Evolutionary conservation across 345 rosid species (phyloP).

Genomic region (Nephelium lappaceum): DNA sequence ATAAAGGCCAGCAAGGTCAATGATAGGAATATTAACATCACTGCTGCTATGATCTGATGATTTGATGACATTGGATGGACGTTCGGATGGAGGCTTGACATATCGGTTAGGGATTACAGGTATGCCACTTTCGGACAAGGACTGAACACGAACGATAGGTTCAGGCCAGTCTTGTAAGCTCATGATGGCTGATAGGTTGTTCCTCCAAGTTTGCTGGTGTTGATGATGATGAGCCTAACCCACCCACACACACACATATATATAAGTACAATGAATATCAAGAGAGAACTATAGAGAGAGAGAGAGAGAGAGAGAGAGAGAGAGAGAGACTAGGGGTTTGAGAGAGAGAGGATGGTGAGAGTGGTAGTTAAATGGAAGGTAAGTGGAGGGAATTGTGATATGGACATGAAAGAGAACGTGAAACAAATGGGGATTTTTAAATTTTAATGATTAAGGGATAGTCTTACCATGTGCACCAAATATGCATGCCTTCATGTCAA

Average conservation of each 20-base stretch:
- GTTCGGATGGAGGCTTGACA: slow-evolving; percentile 61
- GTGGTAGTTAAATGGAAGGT: slow-evolving; percentile 31
- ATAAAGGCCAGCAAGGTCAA: slow-evolving; percentile 58
- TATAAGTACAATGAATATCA: background rate
- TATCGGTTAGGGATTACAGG: slow-evolving; percentile 66
- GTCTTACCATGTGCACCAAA: no score
- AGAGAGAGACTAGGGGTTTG: slow-evolving; percentile 2
- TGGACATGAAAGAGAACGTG: slow-evolving; percentile 45
- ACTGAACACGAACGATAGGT: slow-evolving; percentile 90
- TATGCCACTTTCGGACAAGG: slow-evolving; percentile 63
- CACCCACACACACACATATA: background rate
- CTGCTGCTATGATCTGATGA: background rate
- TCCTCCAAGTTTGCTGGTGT: slow-evolving; percentile 6
- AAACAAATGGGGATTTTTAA: slow-evolving; percentile 25
- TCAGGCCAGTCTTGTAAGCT: slow-evolving; percentile 84
- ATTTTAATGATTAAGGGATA: background rate
- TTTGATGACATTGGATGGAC: slow-evolving; percentile 42
- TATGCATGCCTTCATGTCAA: background rate
- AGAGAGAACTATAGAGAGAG: background rate
- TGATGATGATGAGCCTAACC: background rate
- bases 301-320: background rate
- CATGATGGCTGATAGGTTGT: background rate
- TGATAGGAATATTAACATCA: slow-evolving; percentile 65
- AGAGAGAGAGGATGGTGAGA: background rate
- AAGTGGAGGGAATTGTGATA: slow-evolving; percentile 22